These are phyloP conservation scores for Tolypocladium amazonense DNA, from an alignment of 2,329 filamentous ascomycete genomes.

Conservation along the genomic window DNA sequence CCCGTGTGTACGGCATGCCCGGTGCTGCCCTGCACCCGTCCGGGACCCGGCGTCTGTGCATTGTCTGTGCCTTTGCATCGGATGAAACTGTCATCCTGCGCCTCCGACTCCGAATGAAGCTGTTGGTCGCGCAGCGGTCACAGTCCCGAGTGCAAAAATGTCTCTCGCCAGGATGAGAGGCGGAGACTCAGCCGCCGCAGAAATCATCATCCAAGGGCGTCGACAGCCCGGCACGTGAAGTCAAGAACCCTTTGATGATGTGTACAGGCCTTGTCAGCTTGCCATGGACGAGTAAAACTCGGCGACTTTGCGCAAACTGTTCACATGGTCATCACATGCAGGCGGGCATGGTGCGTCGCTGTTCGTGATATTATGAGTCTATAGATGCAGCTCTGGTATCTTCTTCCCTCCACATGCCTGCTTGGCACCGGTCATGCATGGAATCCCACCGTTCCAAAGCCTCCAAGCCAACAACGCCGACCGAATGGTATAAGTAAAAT, in stretches of 20 bases:
- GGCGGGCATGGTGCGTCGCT: background rate
- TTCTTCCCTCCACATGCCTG: background rate
- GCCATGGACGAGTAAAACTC: no score
- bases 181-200: constrained; percentile 19
- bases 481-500: background rate
- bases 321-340: background rate
- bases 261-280: constrained; percentile 3
- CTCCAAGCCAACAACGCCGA: background rate
- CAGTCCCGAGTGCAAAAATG: constrained; percentile 27
- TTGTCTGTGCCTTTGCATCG: no score
- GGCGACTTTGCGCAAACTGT: background rate
- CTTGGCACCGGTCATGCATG: background rate
- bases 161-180: constrained; percentile 26
- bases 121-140: constrained; percentile 2
- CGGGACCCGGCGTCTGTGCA: background rate
- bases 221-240: constrained; percentile 3
- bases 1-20: no score
- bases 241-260: constrained; percentile 7
- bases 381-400: background rate
- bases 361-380: background rate
- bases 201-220: constrained; percentile 6
- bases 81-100: no score
- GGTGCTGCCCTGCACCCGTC: background rate
- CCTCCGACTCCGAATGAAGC: no score
- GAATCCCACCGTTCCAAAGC: background rate